Conservation (phyloP, 1,139 yeast genomes). For the Lodderomyces pseudojiufengensis region DNA sequence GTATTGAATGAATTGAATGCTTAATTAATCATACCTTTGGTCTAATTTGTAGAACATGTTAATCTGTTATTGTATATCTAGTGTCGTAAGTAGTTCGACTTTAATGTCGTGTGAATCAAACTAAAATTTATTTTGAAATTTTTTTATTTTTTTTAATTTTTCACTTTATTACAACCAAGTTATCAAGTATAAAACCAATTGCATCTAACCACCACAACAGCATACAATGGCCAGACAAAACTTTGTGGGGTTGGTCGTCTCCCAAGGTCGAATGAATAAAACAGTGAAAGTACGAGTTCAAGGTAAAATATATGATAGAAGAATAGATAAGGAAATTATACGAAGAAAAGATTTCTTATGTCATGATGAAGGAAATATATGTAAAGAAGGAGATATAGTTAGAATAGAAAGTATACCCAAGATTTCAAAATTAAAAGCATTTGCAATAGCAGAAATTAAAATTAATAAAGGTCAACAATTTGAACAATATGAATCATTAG, state of each 20-base stretch:
- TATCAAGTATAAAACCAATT: background rate
- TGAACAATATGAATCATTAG: conserved; percentile 72
- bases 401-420: conserved; percentile 91
- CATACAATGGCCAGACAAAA: conserved; percentile 76
- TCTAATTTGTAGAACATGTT: too few species aligned
- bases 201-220: background rate
- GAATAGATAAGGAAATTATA: conserved; percentile 72
- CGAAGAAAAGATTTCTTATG: conserved; percentile 82
- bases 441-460: conserved; percentile 93
- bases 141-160: background rate
- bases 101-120: conserved; percentile 1
- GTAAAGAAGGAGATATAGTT: conserved; percentile 94
- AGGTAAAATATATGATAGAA: conserved; percentile 61
- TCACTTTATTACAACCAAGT: background rate
- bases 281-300: conserved; percentile 92
- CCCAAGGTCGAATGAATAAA: conserved; percentile 94
- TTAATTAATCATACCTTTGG: too few species aligned
- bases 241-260: conserved; percentile 86
- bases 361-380: conserved; percentile 88
- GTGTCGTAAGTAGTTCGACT: background rate
- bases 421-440: conserved; percentile 73
- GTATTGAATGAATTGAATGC: conserved; percentile 12
- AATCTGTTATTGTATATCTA: background rate
- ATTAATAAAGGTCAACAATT: conserved; percentile 89
- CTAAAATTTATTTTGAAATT: conserved; percentile 3